Conservation (phyloP, 306 rosid species). For the Canavalia gladiata region DNA sequence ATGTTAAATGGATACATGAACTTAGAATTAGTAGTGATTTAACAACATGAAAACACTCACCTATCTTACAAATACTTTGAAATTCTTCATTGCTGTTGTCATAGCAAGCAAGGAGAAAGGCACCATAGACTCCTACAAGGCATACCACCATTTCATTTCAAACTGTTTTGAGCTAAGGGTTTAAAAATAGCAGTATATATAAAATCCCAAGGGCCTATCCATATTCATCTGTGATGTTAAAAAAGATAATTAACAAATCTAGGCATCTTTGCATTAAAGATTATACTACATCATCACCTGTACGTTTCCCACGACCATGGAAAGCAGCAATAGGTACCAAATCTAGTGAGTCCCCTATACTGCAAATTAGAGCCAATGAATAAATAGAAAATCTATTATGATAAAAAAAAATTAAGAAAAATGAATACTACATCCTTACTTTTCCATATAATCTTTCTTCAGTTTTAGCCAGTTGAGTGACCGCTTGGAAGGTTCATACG, state of each 20-base stretch:
- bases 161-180: slow-evolving; percentile 28
- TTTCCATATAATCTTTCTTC: slow-evolving; percentile 93
- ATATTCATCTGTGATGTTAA: background rate
- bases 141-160: slow-evolving; percentile 46
- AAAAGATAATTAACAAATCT: background rate
- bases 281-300: slow-evolving; percentile 64
- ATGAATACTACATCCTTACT: slow-evolving; percentile 54
- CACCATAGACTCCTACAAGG: slow-evolving; percentile 86
- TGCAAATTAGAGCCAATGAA: slow-evolving; percentile 55
- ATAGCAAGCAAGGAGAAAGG: slow-evolving; percentile 92
- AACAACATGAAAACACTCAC: slow-evolving; percentile 58
- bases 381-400: slow-evolving; percentile 41
- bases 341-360: slow-evolving; percentile 95
- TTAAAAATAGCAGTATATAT: slow-evolving; percentile 37
- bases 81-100: slow-evolving; percentile 80
- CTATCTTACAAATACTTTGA: slow-evolving; percentile 96
- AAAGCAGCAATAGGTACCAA: slow-evolving; percentile 98
- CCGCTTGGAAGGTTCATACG: slow-evolving; percentile 93
- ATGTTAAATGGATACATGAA: slow-evolving; percentile 36
- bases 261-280: slow-evolving; percentile 37
- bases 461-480: slow-evolving; percentile 94
- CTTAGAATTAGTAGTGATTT: slow-evolving; percentile 28
- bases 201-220: slow-evolving; percentile 37
- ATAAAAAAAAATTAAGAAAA: slow-evolving; percentile 31
- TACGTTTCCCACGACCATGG: slow-evolving; percentile 94